phyloP scores from a whole-genome alignment of 2,329 filamentous ascomycete species.

The Fusarium protoensiforme region DNA sequence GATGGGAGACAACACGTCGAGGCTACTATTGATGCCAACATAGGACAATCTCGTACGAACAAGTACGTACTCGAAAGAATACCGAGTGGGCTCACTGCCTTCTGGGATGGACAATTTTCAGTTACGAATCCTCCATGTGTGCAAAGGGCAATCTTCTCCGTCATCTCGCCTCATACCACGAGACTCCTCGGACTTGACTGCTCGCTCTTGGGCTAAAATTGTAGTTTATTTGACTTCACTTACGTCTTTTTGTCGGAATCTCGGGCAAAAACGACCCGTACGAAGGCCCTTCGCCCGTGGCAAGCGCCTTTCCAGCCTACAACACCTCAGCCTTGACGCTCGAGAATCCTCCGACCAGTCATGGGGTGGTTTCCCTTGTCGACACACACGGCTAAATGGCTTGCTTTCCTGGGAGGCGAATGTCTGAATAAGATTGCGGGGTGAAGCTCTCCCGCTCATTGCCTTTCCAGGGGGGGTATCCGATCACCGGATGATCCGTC shows the following conservation, averaged over 20 bases:
- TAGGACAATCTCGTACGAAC: background rate
- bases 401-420: conserved; percentile 2
- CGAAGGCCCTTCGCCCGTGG: background rate
- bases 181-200: background rate
- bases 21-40: background rate
- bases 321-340: background rate
- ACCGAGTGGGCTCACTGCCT: background rate
- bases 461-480: conserved; percentile 11
- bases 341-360: background rate
- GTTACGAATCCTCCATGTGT: conserved; percentile 2
- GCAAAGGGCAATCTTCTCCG: background rate
- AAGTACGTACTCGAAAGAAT: background rate
- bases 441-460: conserved; percentile 15
- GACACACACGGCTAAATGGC: conserved; percentile 25
- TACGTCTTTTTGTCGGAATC: background rate
- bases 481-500: conserved; percentile 15
- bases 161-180: background rate
- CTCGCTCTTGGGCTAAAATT: background rate
- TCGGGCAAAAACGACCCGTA: background rate
- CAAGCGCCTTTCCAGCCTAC: conserved; percentile 1
- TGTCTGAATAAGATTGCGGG: conserved; percentile 19
- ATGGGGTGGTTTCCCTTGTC: conserved; percentile 5
- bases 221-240: background rate
- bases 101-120: background rate
- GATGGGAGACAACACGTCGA: background rate